These are phyloP conservation scores for Sabuloglossum arenarium DNA, from an alignment of 495 filamentous ascomycete genomes.

Conservation along the genomic window DNA sequence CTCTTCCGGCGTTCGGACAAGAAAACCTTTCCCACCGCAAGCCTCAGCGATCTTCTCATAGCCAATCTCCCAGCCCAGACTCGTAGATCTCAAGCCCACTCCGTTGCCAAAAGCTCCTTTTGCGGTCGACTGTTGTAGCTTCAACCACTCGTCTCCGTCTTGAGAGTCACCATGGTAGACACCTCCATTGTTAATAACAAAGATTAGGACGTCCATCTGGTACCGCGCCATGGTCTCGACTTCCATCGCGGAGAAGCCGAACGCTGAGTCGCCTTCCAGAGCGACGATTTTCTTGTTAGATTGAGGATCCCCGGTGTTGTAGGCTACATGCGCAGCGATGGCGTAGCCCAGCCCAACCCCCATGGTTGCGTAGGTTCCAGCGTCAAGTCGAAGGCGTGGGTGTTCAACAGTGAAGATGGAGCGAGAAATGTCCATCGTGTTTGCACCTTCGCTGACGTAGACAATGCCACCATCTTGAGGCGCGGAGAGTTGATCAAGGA, in stretches of 20 bases:
- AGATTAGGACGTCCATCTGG: conserved; percentile 36
- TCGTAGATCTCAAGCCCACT: conserved; percentile 29
- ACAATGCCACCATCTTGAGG: conserved; percentile 29
- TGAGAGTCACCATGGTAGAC: conserved; percentile 37
- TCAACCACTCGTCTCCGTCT: conserved; percentile 20
- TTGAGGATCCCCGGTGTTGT: conserved; percentile 20
- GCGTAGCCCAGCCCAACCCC: conserved; percentile 45
- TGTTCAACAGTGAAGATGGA: conserved; percentile 34
- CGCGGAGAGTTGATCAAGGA: conserved; percentile 21
- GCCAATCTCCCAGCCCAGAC: conserved; percentile 33
- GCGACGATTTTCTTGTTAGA: conserved; percentile 34
- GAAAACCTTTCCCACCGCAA: conserved; percentile 32
- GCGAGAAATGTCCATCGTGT: conserved; percentile 49
- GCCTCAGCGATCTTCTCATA: conserved; percentile 39
- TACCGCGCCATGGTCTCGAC: conserved; percentile 45
- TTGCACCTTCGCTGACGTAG: conserved; percentile 44
- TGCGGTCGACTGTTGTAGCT: conserved; percentile 19
- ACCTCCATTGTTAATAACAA: conserved; percentile 44
- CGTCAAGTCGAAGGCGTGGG: conserved; percentile 39
- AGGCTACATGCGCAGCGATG: conserved; percentile 38
- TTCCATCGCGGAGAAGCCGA: conserved; percentile 42
- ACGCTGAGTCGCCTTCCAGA: conserved; percentile 40
- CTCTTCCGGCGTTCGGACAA: conserved; percentile 32
- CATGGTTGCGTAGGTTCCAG: conserved; percentile 47
- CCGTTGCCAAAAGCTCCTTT: conserved; percentile 17